A percentile compares a stretch with the other conserved stretches of the same genome.
phyloP scores from a whole-genome alignment of 306 rosid genomes.

The Pueraria montana region DNA sequence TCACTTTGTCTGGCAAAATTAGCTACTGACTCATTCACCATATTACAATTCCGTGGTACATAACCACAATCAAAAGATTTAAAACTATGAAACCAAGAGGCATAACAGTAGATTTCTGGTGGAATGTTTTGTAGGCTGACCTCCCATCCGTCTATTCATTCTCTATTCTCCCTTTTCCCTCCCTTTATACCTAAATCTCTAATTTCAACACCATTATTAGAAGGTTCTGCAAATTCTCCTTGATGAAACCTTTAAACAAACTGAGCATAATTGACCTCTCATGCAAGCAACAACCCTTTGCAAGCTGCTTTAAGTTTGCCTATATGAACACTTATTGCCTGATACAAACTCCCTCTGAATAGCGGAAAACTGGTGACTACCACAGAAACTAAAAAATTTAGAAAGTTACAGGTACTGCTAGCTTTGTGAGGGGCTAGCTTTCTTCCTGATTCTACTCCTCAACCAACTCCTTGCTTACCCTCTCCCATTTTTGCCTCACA shows the following conservation, averaged over 20 bases:
- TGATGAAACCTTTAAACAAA: background rate
- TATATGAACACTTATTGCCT: background rate
- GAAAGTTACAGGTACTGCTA: background rate
- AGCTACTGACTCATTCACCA: background rate
- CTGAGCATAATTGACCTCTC: background rate
- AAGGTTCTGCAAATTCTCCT: background rate
- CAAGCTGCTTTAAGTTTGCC: background rate
- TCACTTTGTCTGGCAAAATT: background rate
- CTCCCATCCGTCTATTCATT: background rate
- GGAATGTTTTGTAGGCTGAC: background rate
- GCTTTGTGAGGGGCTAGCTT: background rate
- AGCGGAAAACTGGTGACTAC: background rate
- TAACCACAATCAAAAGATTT: background rate
- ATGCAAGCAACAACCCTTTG: background rate
- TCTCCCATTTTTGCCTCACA: background rate
- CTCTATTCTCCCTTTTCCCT: background rate
- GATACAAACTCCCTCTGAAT: background rate
- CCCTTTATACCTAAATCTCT: background rate
- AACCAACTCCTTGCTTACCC: background rate
- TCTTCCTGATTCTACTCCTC: background rate
- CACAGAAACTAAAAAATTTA: background rate
- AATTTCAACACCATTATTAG: background rate
- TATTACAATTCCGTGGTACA: too few relatives aligned
- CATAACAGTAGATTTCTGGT: constrained; percentile 8
- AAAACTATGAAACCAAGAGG: background rate